Evolutionary conservation across 345 rosid genomes (phyloP).

Genomic region (Camelina neglecta): DNA sequence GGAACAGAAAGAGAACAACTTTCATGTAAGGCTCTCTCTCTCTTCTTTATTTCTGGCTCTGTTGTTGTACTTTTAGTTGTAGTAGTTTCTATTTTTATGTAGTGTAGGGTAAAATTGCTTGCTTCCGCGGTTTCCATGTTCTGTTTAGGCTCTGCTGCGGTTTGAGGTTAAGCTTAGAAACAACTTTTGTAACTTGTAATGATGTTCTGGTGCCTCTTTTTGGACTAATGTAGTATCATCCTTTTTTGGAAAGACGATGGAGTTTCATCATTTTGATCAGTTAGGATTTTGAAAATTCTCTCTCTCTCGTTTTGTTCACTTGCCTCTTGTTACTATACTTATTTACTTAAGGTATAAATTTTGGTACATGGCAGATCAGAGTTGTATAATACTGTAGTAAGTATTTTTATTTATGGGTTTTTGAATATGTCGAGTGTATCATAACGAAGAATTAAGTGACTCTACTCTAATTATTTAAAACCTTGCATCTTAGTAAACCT

Average conservation of each 20-base stretch:
- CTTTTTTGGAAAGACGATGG: background rate
- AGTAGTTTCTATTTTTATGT: constrained; percentile 8
- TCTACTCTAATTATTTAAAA: background rate
- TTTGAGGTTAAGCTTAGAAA: background rate
- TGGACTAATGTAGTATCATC: background rate
- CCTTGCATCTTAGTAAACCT: background rate
- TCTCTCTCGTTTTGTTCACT: too few relatives aligned
- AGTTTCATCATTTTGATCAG: background rate
- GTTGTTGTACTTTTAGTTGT: constrained; percentile 38
- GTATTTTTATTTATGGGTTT: background rate
- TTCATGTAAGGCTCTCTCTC: constrained; percentile 38
- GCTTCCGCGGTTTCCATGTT: constrained; percentile 1
- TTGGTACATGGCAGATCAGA: background rate
- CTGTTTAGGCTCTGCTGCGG: background rate
- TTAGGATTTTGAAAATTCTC: background rate
- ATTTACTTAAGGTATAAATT: too few relatives aligned
- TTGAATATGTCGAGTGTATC: background rate
- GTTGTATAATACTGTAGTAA: background rate
- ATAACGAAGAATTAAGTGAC: background rate
- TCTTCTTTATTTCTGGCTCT: constrained; percentile 23
- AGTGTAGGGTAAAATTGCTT: background rate
- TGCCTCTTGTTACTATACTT: too few relatives aligned
- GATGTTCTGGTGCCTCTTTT: constrained; percentile 4
- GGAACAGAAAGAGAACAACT: background rate
- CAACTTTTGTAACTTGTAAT: constrained; percentile 20